Percentiles rank a stretch among this genome's conserved stretches.
Conservation (phyloP, 768 basidiomycete species). For the Trametes meyenii region DNA sequence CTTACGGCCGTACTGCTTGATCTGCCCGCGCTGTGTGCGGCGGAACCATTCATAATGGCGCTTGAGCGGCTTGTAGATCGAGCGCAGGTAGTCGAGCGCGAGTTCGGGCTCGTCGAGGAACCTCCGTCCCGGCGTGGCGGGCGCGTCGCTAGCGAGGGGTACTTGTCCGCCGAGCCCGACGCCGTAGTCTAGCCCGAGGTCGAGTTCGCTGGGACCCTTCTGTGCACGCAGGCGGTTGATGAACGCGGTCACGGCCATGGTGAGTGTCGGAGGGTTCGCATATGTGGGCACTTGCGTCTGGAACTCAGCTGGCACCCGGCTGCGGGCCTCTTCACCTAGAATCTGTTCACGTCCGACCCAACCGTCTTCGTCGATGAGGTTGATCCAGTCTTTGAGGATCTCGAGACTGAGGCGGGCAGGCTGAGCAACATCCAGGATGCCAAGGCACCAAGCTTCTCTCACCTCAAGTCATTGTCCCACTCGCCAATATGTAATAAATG, state of each 20-base stretch:
- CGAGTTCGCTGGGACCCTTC: slow-evolving; percentile 53
- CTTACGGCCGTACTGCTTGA: slow-evolving; percentile 84
- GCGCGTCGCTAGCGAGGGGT: slow-evolving; percentile 40
- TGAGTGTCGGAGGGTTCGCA: slow-evolving; percentile 93
- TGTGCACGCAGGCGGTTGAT: slow-evolving; percentile 68
- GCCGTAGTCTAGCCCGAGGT: slow-evolving; percentile 67
- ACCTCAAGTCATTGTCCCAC: slow-evolving; percentile 92
- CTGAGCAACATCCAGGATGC: neutral
- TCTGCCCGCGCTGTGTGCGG: slow-evolving; percentile 89
- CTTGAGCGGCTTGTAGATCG: slow-evolving; percentile 82
- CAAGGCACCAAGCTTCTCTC: slow-evolving; percentile 2
- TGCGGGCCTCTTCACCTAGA: slow-evolving; percentile 93
- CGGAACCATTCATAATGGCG: slow-evolving; percentile 98
- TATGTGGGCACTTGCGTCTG: slow-evolving; percentile 92
- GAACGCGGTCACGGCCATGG: slow-evolving; percentile 91
- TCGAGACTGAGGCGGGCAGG: slow-evolving; percentile 58
- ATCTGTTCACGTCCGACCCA: slow-evolving; percentile 98
- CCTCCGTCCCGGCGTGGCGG: slow-evolving; percentile 34
- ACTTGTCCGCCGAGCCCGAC: slow-evolving; percentile 44
- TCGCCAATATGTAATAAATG: slow-evolving; percentile 89
- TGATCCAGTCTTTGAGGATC: slow-evolving; percentile 88
- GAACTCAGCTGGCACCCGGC: slow-evolving; percentile 89
- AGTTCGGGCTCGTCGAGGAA: slow-evolving; percentile 62
- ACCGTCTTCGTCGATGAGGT: slow-evolving; percentile 89
- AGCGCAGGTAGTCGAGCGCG: slow-evolving; percentile 69